Evolutionary conservation across 2,329 filamentous ascomycete species (phyloP).

Genomic region (Immersiporthe knoxdaviesiana): DNA sequence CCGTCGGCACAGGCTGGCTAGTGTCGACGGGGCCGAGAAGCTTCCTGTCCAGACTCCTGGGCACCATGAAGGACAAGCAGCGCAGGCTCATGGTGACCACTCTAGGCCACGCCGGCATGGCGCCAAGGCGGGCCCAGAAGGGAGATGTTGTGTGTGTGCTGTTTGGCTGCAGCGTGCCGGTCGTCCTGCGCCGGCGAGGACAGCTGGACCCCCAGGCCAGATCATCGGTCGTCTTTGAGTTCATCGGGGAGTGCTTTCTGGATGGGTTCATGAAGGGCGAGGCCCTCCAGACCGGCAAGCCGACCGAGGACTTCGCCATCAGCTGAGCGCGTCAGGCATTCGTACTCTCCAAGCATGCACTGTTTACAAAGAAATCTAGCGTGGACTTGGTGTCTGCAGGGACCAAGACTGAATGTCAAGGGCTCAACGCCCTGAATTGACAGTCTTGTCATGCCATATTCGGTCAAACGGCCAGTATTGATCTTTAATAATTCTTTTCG

Average conservation of each 20-base stretch:
- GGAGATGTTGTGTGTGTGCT: constrained; percentile 22
- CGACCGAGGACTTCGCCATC: constrained; percentile 5
- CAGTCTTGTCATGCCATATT: background rate
- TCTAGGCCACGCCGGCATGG: constrained; percentile 11
- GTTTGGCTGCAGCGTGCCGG: constrained; percentile 18
- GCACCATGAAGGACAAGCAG: constrained; percentile 9
- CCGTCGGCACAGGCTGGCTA: background rate
- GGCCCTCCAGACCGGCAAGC: constrained; percentile 3
- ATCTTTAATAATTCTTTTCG: background rate
- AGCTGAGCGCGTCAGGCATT: background rate
- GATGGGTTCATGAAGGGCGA: constrained; percentile 23
- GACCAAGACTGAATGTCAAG: background rate
- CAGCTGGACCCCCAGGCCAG: background rate
- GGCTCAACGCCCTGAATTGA: background rate
- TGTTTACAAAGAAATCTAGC: no score
- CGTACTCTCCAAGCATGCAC: no score
- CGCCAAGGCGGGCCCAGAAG: constrained; percentile 14
- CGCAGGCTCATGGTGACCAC: constrained; percentile 19
- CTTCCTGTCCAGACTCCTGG: constrained; percentile 12
- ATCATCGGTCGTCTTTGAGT: background rate
- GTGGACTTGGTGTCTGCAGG: background rate
- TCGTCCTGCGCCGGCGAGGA: constrained; percentile 4
- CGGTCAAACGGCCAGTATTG: background rate
- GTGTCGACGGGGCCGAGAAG: constrained; percentile 4
- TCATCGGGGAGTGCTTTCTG: constrained; percentile 23